These are phyloP conservation scores for Rhizopus delemar DNA, from an alignment of 371 early-diverging fungal genomes.

Conservation along the genomic window DNA sequence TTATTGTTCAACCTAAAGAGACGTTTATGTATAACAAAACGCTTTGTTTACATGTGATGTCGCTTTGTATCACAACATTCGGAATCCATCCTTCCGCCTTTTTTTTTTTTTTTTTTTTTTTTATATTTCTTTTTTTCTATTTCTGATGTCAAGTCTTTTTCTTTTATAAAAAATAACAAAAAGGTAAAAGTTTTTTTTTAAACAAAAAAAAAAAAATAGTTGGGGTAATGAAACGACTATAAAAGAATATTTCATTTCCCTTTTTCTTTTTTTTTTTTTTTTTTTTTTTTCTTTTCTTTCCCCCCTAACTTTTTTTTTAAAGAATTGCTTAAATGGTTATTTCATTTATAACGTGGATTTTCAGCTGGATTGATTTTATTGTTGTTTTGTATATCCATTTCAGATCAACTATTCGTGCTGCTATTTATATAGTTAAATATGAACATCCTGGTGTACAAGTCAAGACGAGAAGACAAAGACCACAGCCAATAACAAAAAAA, in stretches of 20 bases:
- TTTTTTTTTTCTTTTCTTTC: not conserved
- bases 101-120: not conserved
- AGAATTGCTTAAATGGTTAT: conserved; percentile 12
- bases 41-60: conserved; percentile 4
- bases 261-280: not conserved
- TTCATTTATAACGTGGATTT: not conserved
- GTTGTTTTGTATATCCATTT: conserved; percentile 22
- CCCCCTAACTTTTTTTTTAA: not conserved
- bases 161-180: not conserved
- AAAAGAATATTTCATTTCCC: conserved; percentile 1
- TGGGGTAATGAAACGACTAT: conserved; percentile 2
- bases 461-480: not conserved
- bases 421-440: conserved; percentile 15
- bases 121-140: not conserved
- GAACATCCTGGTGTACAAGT: not conserved
- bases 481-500: not conserved
- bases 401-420: conserved; percentile 19
- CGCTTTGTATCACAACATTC: conserved; percentile 1
- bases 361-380: conserved; percentile 18
- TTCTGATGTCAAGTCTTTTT: no score
- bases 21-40: not conserved
- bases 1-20: conserved; percentile 4
- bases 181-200: not conserved
- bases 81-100: conserved; percentile 1
- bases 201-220: not conserved